A percentile compares a stretch with the other conserved stretches of the same genome.
Conservation (phyloP, 169 alveolate genomes). For the Plasmodium reichenowi region DNA sequence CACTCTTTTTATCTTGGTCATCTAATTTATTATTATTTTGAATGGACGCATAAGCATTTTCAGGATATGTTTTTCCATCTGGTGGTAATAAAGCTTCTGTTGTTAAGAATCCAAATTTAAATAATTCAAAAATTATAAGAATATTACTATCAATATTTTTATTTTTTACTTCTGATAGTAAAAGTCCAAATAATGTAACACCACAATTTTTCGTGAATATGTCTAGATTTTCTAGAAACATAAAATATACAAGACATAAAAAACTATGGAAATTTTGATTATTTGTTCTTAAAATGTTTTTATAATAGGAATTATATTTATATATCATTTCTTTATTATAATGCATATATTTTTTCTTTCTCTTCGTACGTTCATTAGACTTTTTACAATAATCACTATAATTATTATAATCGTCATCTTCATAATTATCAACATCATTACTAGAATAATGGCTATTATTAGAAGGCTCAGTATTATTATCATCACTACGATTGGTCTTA, state of each 20-base stretch:
- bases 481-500: not conserved
- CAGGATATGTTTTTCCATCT: constrained; percentile 76
- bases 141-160: constrained; percentile 77
- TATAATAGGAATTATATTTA: constrained; percentile 37
- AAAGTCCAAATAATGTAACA: constrained; percentile 83
- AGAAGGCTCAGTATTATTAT: not conserved
- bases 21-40: constrained; percentile 26
- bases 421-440: no score
- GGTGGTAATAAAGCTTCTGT: constrained; percentile 82
- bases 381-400: no score
- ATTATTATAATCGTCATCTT: no score
- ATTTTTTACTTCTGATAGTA: constrained; percentile 77
- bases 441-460: no score
- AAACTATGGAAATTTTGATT: constrained; percentile 74
- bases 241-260: constrained; percentile 75
- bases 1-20: constrained; percentile 73
- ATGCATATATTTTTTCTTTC: no score
- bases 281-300: constrained; percentile 18
- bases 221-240: constrained; percentile 84
- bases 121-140: constrained; percentile 79
- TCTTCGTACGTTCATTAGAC: no score
- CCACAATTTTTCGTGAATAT: constrained; percentile 83
- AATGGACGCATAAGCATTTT: constrained; percentile 75
- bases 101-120: constrained; percentile 84
- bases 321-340: no score